Evolutionary conservation across 1,284 basidiomycete species (phyloP).

Genomic region (Leccinum subfulvum): DNA sequence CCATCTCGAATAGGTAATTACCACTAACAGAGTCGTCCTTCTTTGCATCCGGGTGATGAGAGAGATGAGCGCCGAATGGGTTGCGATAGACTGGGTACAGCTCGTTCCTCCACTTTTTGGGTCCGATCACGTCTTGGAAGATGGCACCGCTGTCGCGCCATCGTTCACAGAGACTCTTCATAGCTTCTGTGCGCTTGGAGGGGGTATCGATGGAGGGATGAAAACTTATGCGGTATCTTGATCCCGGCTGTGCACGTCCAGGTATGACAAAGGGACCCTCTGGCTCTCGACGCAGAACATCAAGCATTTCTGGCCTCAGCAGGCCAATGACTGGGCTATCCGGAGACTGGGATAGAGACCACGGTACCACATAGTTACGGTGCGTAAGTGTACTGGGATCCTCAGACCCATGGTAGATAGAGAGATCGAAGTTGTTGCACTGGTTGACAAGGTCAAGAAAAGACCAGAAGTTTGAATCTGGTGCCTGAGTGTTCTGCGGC

Average conservation of each 20-base stretch:
- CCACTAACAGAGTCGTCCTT: constrained; percentile 22
- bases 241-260: constrained; percentile 25
- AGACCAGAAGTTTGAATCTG: constrained; percentile 34
- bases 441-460: constrained; percentile 59
- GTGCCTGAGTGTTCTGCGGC: constrained; percentile 20
- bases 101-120: constrained; percentile 81
- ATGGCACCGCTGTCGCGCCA: constrained; percentile 62
- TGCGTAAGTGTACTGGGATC: constrained; percentile 25
- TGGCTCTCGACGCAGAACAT: constrained; percentile 47
- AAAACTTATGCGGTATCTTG: constrained; percentile 49
- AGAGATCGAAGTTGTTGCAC: constrained; percentile 63
- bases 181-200: constrained; percentile 53
- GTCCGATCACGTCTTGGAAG: constrained; percentile 67
- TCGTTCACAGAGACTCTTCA: constrained; percentile 62
- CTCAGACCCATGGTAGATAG: constrained; percentile 16
- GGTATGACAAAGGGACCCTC: constrained; percentile 44
- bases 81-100: constrained; percentile 79
- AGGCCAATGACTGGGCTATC: constrained; percentile 62
- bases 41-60: constrained; percentile 30
- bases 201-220: constrained; percentile 49
- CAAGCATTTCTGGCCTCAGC: constrained; percentile 55
- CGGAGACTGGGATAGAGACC: constrained; percentile 47
- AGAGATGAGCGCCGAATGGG: constrained; percentile 54
- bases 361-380: constrained; percentile 48
- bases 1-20: constrained; percentile 85